A percentile compares a stretch with the other conserved stretches of the same genome.
These are phyloP conservation scores for Penstemon newberryi DNA, from an alignment of 257 asterid species.

Conservation along the genomic window DNA sequence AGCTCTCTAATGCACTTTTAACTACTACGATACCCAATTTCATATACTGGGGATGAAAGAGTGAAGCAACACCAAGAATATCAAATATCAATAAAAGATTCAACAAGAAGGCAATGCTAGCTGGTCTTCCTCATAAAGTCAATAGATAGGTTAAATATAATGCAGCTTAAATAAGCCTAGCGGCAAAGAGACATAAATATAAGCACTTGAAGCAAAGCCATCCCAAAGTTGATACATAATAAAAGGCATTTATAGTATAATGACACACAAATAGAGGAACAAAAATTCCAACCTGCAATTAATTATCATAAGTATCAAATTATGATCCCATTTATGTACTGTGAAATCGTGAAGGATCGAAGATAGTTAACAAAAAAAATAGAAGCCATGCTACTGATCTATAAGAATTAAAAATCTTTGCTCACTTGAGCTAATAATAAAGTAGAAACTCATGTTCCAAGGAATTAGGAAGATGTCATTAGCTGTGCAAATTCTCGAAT, in stretches of 20 bases:
- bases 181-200: background rate
- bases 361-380: too few species aligned
- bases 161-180: background rate
- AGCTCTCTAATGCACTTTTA: too few species aligned
- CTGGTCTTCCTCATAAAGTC: background rate
- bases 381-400: background rate
- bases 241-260: too few species aligned
- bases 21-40: too few species aligned
- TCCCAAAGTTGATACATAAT: too few species aligned
- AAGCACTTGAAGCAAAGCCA: too few species aligned
- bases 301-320: too few species aligned
- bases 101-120: background rate
- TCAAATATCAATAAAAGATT: background rate
- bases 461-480: background rate
- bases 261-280: too few species aligned
- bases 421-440: background rate
- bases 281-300: too few species aligned
- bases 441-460: background rate
- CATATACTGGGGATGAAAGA: too few species aligned
- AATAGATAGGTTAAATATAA: slow-evolving; percentile 1
- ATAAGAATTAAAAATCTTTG: background rate
- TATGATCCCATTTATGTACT: too few species aligned
- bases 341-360: too few species aligned
- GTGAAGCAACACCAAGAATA: background rate
- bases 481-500: background rate